Evolutionary conservation across 331 rosid genomes (phyloP).

Genomic region (Stylosanthes scabra): DNA sequence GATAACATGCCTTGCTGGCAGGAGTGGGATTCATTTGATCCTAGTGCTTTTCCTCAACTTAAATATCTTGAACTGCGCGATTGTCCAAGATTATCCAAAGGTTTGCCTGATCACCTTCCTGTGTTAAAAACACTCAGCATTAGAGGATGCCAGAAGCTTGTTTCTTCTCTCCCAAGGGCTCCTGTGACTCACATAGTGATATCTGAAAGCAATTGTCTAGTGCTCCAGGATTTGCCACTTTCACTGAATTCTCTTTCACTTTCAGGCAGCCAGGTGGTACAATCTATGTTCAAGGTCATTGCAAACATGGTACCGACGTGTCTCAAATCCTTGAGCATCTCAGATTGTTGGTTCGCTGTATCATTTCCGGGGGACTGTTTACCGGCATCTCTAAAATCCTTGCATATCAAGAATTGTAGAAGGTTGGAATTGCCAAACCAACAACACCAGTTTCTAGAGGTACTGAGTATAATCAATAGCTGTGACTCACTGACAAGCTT

Average conservation of each 20-base stretch:
- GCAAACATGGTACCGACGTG: not conserved
- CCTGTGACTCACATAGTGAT: not conserved
- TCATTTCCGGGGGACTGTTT: not conserved
- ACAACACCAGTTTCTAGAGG: not conserved
- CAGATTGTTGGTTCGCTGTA: not conserved
- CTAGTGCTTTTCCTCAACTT: not conserved
- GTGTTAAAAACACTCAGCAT: not conserved
- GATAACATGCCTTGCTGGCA: not conserved
- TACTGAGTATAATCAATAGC: not conserved
- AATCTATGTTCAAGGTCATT: not conserved
- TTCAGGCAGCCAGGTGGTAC: not conserved
- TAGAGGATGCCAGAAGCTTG: not conserved
- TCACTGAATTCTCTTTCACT: not conserved
- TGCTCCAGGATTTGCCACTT: not conserved
- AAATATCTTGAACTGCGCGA: not conserved
- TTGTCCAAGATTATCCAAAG: not conserved
- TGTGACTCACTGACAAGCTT: not conserved
- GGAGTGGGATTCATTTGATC: not conserved
- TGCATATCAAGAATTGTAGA: not conserved
- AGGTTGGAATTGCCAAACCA: not conserved
- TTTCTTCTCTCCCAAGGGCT: not conserved
- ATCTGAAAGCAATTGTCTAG: not conserved
- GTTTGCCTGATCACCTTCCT: constrained; percentile 1
- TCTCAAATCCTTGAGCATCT: not conserved
- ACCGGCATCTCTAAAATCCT: not conserved